Conservation (phyloP, 495 filamentous ascomycete species). For the Parmelia sp. region DNA sequence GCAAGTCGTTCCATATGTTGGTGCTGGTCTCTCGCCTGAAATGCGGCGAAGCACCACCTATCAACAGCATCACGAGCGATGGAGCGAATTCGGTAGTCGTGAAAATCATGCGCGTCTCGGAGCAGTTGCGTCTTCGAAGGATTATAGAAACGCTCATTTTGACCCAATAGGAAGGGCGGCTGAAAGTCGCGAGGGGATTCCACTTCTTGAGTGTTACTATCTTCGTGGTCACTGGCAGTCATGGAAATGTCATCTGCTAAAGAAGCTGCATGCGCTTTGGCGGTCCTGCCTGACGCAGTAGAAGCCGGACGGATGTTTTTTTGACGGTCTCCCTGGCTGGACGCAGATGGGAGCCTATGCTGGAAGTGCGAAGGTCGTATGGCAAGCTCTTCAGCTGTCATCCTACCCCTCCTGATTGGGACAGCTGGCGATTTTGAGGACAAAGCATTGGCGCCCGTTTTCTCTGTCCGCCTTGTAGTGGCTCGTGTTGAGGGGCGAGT, state of each 20-base stretch:
- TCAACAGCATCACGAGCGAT: conserved; percentile 44
- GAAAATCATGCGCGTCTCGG: conserved; percentile 54
- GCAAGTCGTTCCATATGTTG: conserved; percentile 46
- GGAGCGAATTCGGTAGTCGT: conserved; percentile 45
- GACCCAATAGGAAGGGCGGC: conserved; percentile 20
- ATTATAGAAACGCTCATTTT: conserved; percentile 41
- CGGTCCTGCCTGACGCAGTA: not conserved
- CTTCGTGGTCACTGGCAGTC: conserved; percentile 26
- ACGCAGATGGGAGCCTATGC: conserved; percentile 17
- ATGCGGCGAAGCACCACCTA: conserved; percentile 49
- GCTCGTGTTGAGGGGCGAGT: conserved; percentile 34
- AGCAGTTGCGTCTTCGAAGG: conserved; percentile 52
- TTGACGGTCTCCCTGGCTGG: conserved; percentile 13
- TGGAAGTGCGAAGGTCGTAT: conserved; percentile 15
- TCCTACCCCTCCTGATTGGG: conserved; percentile 20
- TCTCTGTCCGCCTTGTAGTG: conserved; percentile 36
- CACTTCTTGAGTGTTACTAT: not conserved
- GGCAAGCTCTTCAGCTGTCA: conserved; percentile 26
- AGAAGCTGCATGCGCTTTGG: not conserved
- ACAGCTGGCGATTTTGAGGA: conserved; percentile 4
- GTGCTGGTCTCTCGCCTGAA: conserved; percentile 39
- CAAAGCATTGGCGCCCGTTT: conserved; percentile 35
- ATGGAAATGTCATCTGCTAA: not conserved
- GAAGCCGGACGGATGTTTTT: not conserved
- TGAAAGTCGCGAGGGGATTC: not conserved